These are phyloP conservation scores for Sporothrix brunneoviolacea DNA, from an alignment of 2,329 filamentous ascomycete genomes.

Conservation along the genomic window DNA sequence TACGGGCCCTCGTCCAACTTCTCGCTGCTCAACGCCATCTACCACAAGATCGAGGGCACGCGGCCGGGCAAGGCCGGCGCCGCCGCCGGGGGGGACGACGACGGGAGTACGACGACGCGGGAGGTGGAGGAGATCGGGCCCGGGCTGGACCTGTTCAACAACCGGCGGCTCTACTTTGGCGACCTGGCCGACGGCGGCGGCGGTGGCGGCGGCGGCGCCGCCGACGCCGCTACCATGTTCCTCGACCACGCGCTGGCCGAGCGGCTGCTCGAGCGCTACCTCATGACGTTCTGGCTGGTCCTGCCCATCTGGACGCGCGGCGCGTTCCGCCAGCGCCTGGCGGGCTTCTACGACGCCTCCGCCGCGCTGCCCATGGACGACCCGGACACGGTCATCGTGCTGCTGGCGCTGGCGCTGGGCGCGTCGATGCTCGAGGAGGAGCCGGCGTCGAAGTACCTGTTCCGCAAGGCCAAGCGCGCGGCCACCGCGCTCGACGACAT, in stretches of 20 bases:
- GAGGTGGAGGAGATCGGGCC: constrained; percentile 18
- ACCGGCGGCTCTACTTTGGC: constrained; percentile 19
- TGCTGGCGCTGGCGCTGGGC: constrained; percentile 15
- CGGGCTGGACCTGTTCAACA: constrained; percentile 19
- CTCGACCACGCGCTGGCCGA: constrained; percentile 13
- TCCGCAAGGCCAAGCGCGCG: constrained; percentile 15
- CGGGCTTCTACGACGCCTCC: constrained; percentile 8
- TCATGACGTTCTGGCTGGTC: constrained; percentile 15
- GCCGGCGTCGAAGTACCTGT: constrained; percentile 13
- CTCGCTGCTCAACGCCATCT: constrained; percentile 17
- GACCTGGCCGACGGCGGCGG: constrained; percentile 13
- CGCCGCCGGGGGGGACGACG: neutral
- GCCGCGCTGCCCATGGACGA: neutral
- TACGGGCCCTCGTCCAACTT: constrained; percentile 19
- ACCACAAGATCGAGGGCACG: constrained; percentile 16
- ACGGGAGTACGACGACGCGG: neutral
- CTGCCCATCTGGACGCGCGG: constrained; percentile 17
- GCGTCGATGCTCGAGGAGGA: constrained; percentile 16
- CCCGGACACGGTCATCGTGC: constrained; percentile 14
- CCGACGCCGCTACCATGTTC: constrained; percentile 12
- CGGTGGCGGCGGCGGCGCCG: too few relatives aligned
- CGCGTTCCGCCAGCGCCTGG: constrained; percentile 13
- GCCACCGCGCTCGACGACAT: constrained; percentile 16
- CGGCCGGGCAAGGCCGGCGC: neutral
- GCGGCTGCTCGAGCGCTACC: constrained; percentile 14